Percentiles rank a stretch among this genome's conserved stretches.
These are phyloP conservation scores for Termitomyces bulborhizus DNA, from an alignment of 768 basidiomycete genomes.

Conservation along the genomic window DNA sequence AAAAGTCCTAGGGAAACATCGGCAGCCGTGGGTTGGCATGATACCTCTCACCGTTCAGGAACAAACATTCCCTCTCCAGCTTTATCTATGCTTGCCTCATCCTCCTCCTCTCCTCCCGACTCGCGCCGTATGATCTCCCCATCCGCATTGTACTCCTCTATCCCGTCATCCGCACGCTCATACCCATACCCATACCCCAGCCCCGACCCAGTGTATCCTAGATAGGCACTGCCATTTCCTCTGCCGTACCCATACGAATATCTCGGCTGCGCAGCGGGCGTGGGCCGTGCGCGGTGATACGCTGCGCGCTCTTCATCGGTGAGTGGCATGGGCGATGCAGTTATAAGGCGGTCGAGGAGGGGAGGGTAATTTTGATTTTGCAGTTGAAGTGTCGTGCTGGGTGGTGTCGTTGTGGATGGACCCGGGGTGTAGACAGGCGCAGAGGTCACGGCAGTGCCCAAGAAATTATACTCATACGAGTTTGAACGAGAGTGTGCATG, in stretches of 20 bases:
- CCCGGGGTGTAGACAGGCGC: too few relatives aligned
- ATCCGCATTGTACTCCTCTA: conserved; percentile 1
- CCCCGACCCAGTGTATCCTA: background rate
- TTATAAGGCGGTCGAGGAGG: conserved; percentile 29
- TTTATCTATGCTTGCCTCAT: conserved; percentile 36
- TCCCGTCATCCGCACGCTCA: too few relatives aligned
- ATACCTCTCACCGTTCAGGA: conserved; percentile 33
- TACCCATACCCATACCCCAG: background rate
- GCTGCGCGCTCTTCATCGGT: conserved; percentile 23
- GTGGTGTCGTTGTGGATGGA: too few relatives aligned
- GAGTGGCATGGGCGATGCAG: conserved; percentile 29
- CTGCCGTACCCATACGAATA: conserved; percentile 1
- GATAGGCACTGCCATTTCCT: too few relatives aligned
- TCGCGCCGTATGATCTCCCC: conserved; percentile 23
- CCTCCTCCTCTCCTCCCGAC: conserved; percentile 28
- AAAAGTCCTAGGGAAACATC: too few relatives aligned
- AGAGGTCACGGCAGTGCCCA: too few relatives aligned
- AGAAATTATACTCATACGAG: background rate
- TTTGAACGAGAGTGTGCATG: conserved; percentile 9
- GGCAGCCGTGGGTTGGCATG: too few relatives aligned
- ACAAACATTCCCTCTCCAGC: conserved; percentile 33
- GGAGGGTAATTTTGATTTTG: conserved; percentile 1
- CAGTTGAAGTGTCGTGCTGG: too few relatives aligned
- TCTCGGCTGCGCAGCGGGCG: conserved; percentile 1
- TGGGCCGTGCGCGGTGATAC: conserved; percentile 7